Base-by-base conservation (phyloP, 148 eudicot species). In the Chenopodium album region DNA sequence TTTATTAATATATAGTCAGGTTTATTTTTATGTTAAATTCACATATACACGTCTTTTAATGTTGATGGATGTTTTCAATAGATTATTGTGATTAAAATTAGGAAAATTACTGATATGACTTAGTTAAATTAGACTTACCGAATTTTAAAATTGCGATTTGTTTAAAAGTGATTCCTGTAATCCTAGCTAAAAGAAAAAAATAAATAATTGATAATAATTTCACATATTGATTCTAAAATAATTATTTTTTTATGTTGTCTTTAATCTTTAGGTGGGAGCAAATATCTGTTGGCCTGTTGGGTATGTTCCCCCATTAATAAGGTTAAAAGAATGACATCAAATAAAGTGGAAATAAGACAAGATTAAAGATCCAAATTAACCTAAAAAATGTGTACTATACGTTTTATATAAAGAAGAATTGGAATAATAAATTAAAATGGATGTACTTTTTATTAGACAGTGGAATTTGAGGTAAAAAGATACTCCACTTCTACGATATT, bases 391-490 rank as follows among this genome's bases (percentile, higher is more conserved):
- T 71, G 28, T 71, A 37, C n/a, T 37, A 44, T 37, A 41, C 44
- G 1, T 41, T 5, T 41, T 41, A 41, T 41, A 41, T 71, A 22
- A 62, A 2, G 10, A 62, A 23, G 9, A 41, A 22, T 71, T 41
- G 26, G 26, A 26, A 26, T 26, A 26, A 26, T 26, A 26, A 26
- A 41, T 20, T 17, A 71, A 71, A 71, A 71, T 20, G 22, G 26
- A 14, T 69, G 72, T 41, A 71, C 75, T 41, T 71, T 71, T 41
- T 7, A 26, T 44, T 5, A 71, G 52, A 71, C 8, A 47, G 60
- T 73, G 76, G 76, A 11, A 22, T 46, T 47, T 48, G 76, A 47
- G 20, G 76, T 73, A 48, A 47, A 23, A 73, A 73, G 76, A 73
- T 46, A 73, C 60, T 73, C 29, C 52, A n/a, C 29, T 41, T 6